Evolutionary conservation across 768 basidiomycete genomes (phyloP), one percentile per base, ranked within the genome.

Genomic region (Suillus spraguei): DNA sequence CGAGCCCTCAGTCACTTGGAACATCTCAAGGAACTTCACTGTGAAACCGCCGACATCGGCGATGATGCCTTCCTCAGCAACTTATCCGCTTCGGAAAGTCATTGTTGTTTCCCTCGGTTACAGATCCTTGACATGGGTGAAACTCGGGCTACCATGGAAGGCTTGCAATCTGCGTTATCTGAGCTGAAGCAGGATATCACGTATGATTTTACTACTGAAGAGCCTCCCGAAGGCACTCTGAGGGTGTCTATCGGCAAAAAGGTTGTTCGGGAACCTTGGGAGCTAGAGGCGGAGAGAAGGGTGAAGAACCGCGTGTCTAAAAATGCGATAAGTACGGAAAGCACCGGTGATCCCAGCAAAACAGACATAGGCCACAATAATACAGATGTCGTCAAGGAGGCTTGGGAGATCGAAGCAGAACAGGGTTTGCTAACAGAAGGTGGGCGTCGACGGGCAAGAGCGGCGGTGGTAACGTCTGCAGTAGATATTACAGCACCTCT

Each of bases 371-470:
- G 38, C 44, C 60, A 20, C 63, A 22, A 35, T 62, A 70, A 58
- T 17, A 16, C 24, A 59, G 81, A 78, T 49, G 73, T 81, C 0
- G 69, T 79, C 13, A 92, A 90, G 69, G 92, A 92, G 69, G 72
- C 81, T n/a, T 92, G 91, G 91, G 92, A 93, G 67, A 81, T 90
- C 36, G 90, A 91, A 64, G 89, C 88, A 0, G 90, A 92, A 69
- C 87, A 87, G 64, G 90, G 90, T 1, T 71, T 92, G 55, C 70
- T 89, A 36, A 90, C 90, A 0, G 92, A 92, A 68, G 92, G 90
- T 22, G 90, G 87, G 20, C 84, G 82, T 67, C 78, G 90, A 41
- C 82, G 89, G 22, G 86, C 87, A 24, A 78, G 87, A 63, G 88
- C 87, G 0, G 79, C 78, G 6, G 85, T 83, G 20, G 80, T 82